Percentiles rank a stretch among this genome's conserved stretches.
Conservation (phyloP, 2,329 filamentous ascomycete species). For the Orbilia brochopaga region DNA sequence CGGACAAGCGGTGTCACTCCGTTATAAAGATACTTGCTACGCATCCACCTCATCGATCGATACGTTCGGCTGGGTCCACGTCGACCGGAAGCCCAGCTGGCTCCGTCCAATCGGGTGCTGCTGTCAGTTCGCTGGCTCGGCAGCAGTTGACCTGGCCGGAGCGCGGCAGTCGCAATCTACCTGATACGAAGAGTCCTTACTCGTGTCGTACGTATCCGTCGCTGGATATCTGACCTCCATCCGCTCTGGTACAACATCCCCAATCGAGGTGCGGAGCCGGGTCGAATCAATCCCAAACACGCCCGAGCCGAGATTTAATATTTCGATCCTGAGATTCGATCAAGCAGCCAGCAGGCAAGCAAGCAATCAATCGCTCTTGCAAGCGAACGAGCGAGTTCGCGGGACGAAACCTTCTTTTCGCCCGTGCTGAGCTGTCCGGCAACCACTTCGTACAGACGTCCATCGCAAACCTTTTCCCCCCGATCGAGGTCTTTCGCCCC, state of each 20-base stretch:
- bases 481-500: neutral
- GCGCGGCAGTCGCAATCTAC: neutral
- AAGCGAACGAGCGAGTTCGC: neutral
- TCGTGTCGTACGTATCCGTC: too few species aligned
- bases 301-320: neutral
- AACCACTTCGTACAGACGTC: neutral
- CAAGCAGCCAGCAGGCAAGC: too few species aligned
- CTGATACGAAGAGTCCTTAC: too few species aligned
- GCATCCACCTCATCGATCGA: neutral
- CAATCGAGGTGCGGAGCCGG: neutral
- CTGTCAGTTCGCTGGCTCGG: conserved; percentile 1
- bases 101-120: conserved; percentile 33
- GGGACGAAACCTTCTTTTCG: neutral
- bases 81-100: conserved; percentile 7
- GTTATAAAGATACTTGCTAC: too few species aligned
- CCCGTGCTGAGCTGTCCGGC: too few species aligned
- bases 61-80: conserved; percentile 38
- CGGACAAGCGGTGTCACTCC: too few species aligned
- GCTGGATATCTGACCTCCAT: neutral
- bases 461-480: neutral
- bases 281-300: neutral
- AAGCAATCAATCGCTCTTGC: neutral
- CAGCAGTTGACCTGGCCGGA: neutral
- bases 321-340: too few species aligned
- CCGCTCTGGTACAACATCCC: neutral